Conservation (phyloP, 2,329 filamentous ascomycete species). For the Boeremia lycopersici region DNA sequence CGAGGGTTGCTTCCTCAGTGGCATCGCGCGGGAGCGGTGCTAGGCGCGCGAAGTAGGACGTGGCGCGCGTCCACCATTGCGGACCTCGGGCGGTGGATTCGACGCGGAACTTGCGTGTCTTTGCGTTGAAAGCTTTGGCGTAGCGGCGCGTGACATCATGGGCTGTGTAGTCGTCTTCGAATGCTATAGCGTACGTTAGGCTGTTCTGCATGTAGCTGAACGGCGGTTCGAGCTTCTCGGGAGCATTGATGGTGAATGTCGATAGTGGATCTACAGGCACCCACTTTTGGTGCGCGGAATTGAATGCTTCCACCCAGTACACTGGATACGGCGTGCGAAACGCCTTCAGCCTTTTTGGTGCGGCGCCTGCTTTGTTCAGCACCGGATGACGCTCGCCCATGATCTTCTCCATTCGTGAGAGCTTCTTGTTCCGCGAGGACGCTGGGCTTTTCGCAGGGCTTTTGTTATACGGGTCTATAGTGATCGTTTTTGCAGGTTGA, state of each 20-base stretch:
- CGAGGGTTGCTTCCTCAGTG: conserved; percentile 80
- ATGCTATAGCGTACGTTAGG: conserved; percentile 83
- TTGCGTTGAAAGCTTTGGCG: conserved; percentile 85
- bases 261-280: conserved; percentile 84
- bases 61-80: conserved; percentile 61
- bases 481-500: conserved; percentile 29
- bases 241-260: conserved; percentile 77
- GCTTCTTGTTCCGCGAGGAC: conserved; percentile 35
- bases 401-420: conserved; percentile 41
- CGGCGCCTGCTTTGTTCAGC: conserved; percentile 29
- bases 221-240: conserved; percentile 80
- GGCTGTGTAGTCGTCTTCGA: conserved; percentile 77
- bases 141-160: conserved; percentile 90
- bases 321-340: conserved; percentile 79
- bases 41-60: conserved; percentile 51
- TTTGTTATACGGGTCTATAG: conserved; percentile 42
- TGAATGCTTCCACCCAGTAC: conserved; percentile 94
- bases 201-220: conserved; percentile 75
- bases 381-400: conserved; percentile 38
- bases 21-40: conserved; percentile 70
- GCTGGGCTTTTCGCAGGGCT: conserved; percentile 25
- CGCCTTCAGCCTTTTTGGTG: conserved; percentile 54
- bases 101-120: conserved; percentile 81
- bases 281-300: conserved; percentile 88
- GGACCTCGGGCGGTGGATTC: conserved; percentile 66